These are phyloP conservation scores for Rhizoclosmatium globosum DNA, from an alignment of 192 early-diverging fungal genomes.

Conservation along the genomic window DNA sequence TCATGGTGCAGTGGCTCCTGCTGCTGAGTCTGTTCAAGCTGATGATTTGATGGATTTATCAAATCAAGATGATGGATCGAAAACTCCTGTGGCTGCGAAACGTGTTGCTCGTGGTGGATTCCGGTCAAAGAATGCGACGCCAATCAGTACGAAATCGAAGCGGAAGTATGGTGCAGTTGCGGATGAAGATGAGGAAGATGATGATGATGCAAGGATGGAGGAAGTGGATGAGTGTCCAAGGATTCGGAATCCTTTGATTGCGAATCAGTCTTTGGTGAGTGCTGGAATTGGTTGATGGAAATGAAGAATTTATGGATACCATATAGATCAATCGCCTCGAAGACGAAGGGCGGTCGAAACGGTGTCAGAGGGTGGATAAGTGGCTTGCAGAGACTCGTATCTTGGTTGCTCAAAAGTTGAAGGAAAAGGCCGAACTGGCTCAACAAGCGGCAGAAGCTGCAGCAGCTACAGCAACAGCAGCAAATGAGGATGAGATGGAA, in stretches of 20 bases:
- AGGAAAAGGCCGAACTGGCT: neutral
- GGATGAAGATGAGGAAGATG: neutral
- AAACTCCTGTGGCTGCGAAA: neutral
- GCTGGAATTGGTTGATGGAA: neutral
- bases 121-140: neutral
- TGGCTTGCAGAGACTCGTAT: neutral
- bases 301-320: neutral
- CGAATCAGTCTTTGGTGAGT: conserved; percentile 1
- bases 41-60: neutral
- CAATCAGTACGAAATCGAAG: neutral
- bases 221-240: neutral
- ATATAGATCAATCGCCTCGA: conserved; percentile 6
- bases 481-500: neutral
- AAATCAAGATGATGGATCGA: neutral
- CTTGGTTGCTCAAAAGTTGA: neutral
- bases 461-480: neutral
- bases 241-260: conserved; percentile 10
- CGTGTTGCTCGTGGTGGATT: conserved; percentile 7
- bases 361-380: neutral
- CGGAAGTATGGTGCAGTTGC: neutral
- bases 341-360: conserved; percentile 4
- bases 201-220: neutral
- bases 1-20: neutral
- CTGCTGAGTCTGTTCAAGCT: neutral
- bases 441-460: neutral